Percentiles rank a stretch among this genome's conserved stretches.
Evolutionary conservation across 1,139 yeast species (phyloP).

Genomic region (Torulaspora pretoriensis): DNA sequence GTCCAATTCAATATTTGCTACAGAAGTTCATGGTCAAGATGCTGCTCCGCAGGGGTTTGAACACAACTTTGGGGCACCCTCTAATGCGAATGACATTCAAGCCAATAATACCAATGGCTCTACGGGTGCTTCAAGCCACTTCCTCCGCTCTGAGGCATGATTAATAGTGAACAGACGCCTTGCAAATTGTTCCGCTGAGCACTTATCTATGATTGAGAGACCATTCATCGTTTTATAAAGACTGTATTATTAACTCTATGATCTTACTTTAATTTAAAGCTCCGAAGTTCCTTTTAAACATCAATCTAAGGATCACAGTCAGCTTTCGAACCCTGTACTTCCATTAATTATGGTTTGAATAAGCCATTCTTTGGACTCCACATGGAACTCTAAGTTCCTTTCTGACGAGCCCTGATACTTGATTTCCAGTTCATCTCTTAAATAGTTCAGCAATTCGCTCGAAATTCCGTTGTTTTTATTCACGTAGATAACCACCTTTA

Average conservation of each 20-base stretch:
- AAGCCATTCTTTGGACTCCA: slow-evolving; percentile 62
- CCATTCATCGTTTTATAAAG: slow-evolving; percentile 2
- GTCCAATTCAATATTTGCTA: neutral
- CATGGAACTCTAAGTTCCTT: slow-evolving; percentile 12
- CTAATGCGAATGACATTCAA: too few relatives aligned
- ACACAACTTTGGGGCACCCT: neutral
- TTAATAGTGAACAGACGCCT: neutral
- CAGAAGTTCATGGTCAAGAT: neutral
- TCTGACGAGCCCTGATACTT: neutral
- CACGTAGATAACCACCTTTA: slow-evolving; percentile 15
- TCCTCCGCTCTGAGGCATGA: slow-evolving; percentile 8
- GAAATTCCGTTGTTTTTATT: slow-evolving; percentile 13
- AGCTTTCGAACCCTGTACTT: slow-evolving; percentile 9
- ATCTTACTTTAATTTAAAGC: neutral
- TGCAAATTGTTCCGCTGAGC: neutral
- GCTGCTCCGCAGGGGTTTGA: neutral
- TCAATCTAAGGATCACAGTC: neutral
- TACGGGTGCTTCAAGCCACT: slow-evolving; percentile 4
- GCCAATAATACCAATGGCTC: neutral
- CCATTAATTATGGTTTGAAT: slow-evolving; percentile 66
- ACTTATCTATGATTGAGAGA: neutral
- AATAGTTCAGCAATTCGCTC: slow-evolving; percentile 6
- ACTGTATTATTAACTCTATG: slow-evolving; percentile 4
- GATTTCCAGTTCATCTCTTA: slow-evolving; percentile 4
- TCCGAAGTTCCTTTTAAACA: neutral